Conservation (phyloP, 2,329 filamentous ascomycete species). For the Fusarium sp. region DNA sequence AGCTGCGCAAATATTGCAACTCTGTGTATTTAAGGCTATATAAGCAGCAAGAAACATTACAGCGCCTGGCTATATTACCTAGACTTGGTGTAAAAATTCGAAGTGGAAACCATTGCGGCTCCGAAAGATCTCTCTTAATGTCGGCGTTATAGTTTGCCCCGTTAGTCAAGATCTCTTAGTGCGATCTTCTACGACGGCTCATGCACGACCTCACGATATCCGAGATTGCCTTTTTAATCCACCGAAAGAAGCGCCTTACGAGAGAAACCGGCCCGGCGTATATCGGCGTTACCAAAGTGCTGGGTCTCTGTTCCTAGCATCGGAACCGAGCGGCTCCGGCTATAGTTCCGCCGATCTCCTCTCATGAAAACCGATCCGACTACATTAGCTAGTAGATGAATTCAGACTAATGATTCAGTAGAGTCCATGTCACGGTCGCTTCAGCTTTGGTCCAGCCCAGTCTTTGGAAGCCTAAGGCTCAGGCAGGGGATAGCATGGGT, state of each 20-base stretch:
- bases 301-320: not conserved
- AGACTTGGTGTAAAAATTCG: not conserved
- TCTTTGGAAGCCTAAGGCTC: not conserved
- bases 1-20: not conserved
- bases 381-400: too few relatives aligned
- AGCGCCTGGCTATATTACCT: fast-evolving
- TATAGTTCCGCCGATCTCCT: too few relatives aligned
- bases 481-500: not conserved
- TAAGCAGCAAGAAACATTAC: not conserved
- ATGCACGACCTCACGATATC: not conserved
- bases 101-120: not conserved
- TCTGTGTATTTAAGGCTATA: not conserved
- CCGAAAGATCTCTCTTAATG: not conserved
- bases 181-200: not conserved
- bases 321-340: not conserved
- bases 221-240: not conserved
- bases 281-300: not conserved
- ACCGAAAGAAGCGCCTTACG: not conserved
- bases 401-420: too few relatives aligned
- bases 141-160: not conserved
- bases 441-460: too few relatives aligned
- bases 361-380: too few relatives aligned
- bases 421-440: too few relatives aligned
- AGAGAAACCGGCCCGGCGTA: not conserved
- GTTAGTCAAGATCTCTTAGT: not conserved